Base-by-base conservation (phyloP, 306 rosid species). In the Arachis hypogaea region DNA sequence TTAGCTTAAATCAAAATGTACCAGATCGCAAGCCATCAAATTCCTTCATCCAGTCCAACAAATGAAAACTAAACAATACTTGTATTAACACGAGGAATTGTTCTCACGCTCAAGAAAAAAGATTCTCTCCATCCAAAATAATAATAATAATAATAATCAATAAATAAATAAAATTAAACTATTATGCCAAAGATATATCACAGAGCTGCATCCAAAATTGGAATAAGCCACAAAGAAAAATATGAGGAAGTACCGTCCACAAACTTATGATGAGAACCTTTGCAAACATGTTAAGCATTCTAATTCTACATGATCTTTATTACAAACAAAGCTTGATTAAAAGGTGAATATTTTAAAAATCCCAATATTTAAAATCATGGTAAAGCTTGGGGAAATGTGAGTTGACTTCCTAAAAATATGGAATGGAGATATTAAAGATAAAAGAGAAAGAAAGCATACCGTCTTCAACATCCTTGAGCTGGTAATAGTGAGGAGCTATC, bases 401-500 rank as follows among this genome's bases (percentile, higher is more conserved):
- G 11, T 58, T 28, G 12, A 68, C 47, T 59, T 43, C 41, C 60
- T 2, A 60, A 11, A 66, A 65, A 51, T 16, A 61, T 59, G 74
- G 33, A 58, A 67, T 41, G 16, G 6, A 36, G 62, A 22, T 52
- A 63, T 45, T 47, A 72, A 75, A 73, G 79, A 76, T 78, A 78
- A 68, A 70, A 66, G 69, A 65, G 76, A 82, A 69, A 76, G 82
- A 70, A 68, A 75, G 46, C 88, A 43, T 91, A 89, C 97, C 9
- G 59, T 94, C 99, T 89, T 94, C 99, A 66, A 89, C 97, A 75
- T 94, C 96, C 78, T 94, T 92, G 3, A 83, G 89, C 84, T 94
- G 95, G 87, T 94, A 94, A 83, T 86, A 94, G 66, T 92, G 99
- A 5, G 97, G 99, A 63, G 97, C 99, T 66, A 94, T 89, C 87